Evolutionary conservation across 1,139 yeast species (phyloP).

Genomic region (Geotrichum restrictum): DNA sequence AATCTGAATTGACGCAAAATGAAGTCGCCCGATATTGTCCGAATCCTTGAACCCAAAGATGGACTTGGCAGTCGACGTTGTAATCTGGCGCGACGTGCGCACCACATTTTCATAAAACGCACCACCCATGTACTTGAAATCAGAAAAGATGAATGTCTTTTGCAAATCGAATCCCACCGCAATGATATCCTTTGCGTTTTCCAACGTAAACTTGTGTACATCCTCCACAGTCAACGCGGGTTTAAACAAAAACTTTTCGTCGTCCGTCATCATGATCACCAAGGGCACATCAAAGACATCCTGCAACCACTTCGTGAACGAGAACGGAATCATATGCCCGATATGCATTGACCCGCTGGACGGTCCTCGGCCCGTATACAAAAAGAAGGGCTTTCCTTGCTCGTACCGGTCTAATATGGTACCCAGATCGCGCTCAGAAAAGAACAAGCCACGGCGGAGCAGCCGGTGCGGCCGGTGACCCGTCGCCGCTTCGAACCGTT

Average conservation of each 20-base stretch:
- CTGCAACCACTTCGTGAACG: constrained; percentile 96
- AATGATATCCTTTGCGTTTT: constrained; percentile 86
- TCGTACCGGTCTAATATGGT: constrained; percentile 83
- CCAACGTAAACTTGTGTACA: constrained; percentile 67
- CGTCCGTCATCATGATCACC: constrained; percentile 93
- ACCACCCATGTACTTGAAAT: constrained; percentile 87
- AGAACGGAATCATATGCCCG: constrained; percentile 95
- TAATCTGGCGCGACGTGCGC: constrained; percentile 89
- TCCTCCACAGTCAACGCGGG: constrained; percentile 84
- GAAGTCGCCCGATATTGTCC: constrained; percentile 90
- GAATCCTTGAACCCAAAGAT: constrained; percentile 97
- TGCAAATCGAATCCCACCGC: constrained; percentile 93
- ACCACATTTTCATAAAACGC: constrained; percentile 93
- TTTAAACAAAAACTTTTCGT: constrained; percentile 93
- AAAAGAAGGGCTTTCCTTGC: constrained; percentile 89
- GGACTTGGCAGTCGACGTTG: constrained; percentile 91
- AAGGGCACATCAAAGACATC: constrained; percentile 97
- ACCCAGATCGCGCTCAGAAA: constrained; percentile 83
- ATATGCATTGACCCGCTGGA: constrained; percentile 91
- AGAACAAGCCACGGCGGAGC: constrained; percentile 85
- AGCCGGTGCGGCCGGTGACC: constrained; percentile 93
- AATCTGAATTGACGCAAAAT: constrained; percentile 93
- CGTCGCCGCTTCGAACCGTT: constrained; percentile 72
- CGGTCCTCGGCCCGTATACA: constrained; percentile 98
- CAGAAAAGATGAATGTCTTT: constrained; percentile 92